phyloP scores from a whole-genome alignment of 2,329 filamentous ascomycete species.

The Plenodomus lindquistii region DNA sequence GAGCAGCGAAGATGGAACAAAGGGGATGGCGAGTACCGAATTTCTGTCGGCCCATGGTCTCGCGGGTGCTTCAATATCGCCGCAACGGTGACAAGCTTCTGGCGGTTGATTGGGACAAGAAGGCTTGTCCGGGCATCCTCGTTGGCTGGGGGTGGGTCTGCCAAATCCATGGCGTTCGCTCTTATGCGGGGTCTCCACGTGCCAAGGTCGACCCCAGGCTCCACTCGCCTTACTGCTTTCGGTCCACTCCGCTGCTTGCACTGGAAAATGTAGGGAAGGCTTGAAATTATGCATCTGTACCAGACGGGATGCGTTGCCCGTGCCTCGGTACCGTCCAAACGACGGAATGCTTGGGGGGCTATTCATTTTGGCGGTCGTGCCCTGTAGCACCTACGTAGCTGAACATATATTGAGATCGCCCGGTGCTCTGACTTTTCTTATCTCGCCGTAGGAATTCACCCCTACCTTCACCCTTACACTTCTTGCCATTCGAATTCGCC shows the following conservation, averaged over 20 bases:
- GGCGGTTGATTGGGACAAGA: background rate
- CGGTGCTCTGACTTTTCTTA: background rate
- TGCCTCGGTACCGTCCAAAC: slow-evolving; percentile 33
- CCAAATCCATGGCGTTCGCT: slow-evolving; percentile 10
- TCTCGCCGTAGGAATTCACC: background rate
- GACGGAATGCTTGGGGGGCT: slow-evolving; percentile 18
- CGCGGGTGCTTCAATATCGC: slow-evolving; percentile 3
- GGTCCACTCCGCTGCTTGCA: slow-evolving; percentile 9
- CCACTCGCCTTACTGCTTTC: slow-evolving; percentile 13
- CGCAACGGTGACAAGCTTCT: slow-evolving; percentile 9
- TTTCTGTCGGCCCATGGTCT: background rate
- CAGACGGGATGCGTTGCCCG: slow-evolving; percentile 11
- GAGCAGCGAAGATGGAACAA: background rate
- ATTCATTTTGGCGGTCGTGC: slow-evolving; percentile 10
- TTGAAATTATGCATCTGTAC: slow-evolving; percentile 4
- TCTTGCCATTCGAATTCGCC: slow-evolving; percentile 6
- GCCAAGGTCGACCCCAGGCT: slow-evolving; percentile 30
- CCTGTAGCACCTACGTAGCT: background rate
- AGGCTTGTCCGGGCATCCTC: slow-evolving; percentile 6
- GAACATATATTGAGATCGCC: slow-evolving; percentile 15
- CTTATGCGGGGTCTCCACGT: slow-evolving; percentile 34
- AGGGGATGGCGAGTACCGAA: background rate
- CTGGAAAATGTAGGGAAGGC: background rate
- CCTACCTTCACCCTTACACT: slow-evolving; percentile 1
- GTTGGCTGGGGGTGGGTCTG: slow-evolving; percentile 21